These are phyloP conservation scores for Castanea mollissima DNA, from an alignment of 306 rosid species.

Conservation along the genomic window DNA sequence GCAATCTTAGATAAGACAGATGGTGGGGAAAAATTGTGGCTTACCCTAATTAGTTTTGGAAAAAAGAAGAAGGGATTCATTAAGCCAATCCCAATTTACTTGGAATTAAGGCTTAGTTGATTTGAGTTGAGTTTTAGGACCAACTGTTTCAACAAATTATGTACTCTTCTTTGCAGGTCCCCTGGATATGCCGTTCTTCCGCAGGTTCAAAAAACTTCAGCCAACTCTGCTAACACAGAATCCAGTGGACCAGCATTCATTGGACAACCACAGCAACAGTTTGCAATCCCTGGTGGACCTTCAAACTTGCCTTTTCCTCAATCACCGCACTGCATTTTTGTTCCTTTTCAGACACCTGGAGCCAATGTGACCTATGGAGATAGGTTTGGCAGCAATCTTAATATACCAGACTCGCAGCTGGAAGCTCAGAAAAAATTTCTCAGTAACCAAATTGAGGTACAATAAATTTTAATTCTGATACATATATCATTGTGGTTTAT, in stretches of 20 bases:
- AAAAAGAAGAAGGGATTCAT: neutral
- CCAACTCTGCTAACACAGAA: slow-evolving; percentile 35
- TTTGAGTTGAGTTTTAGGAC: neutral
- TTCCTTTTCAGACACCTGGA: slow-evolving; percentile 41
- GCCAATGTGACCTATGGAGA: slow-evolving; percentile 35
- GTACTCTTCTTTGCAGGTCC: slow-evolving; percentile 45
- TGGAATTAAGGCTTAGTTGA: neutral
- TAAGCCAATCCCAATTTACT: neutral
- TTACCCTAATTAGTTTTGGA: neutral
- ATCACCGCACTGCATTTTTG: slow-evolving; percentile 36
- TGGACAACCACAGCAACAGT: slow-evolving; percentile 41
- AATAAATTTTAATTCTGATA: neutral
- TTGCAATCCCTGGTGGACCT: slow-evolving; percentile 51
- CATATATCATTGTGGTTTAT: neutral
- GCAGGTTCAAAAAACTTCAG: slow-evolving; percentile 38
- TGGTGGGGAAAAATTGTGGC: neutral
- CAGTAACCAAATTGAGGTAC: slow-evolving; percentile 73
- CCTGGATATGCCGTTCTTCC: slow-evolving; percentile 59
- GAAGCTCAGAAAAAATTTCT: slow-evolving; percentile 63
- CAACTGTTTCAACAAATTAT: slow-evolving; percentile 5
- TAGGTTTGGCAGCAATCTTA: slow-evolving; percentile 41
- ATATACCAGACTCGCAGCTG: slow-evolving; percentile 38
- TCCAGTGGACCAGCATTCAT: slow-evolving; percentile 37
- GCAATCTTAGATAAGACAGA: neutral
- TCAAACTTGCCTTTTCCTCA: slow-evolving; percentile 47